Evolutionary conservation across 257 asterid genomes (phyloP), one percentile per base, ranked within the genome.

Genomic region (Solanum etuberosum): DNA sequence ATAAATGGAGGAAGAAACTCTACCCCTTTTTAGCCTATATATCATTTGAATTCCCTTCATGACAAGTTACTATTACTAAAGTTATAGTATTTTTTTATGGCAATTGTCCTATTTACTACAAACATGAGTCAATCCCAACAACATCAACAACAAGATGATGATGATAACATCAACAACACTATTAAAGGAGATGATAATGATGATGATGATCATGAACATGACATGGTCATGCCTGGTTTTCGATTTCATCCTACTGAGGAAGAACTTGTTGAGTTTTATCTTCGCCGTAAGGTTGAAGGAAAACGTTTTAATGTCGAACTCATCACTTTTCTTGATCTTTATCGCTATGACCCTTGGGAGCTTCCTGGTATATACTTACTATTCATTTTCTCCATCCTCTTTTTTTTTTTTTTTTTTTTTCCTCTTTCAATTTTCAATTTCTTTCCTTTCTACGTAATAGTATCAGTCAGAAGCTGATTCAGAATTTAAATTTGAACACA

Each of bases 241-340:
- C 97, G 99, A 1, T 97, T 97, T 92, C 98, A 96, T 88, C 99
- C 99, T 4, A 97, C 99, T 0, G 99, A 97, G 51, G 99, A 97
- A 74, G 99, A 97, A 90, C 98, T 97, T 25, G 94, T 97, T 1
- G 99, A 97, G 85, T 97, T 97, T 93, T 97, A 97, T 86, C 99
- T 97, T 91, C 98, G 99, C 73, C 98, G 99, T 59, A 97, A 97
- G 93, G 98, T 97, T n/a, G 99, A 97, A 91, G 99, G 99, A 88
- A 97, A 96, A 87, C 96, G 98, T 5, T 97, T 97, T 95, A 95
- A 97, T 87, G 99, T 97, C 0, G 98, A 97, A 61, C 98, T 97
- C 92, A 94, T 97, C 92, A 93, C 99, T 87, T 96, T 93, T 59
- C 90, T 97, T 27, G 99, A 97, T 92, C 99, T 97, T 78, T 97